phyloP scores from a whole-genome alignment of 2,329 filamentous ascomycete species.

The Fonsecaea multimorphosa region DNA sequence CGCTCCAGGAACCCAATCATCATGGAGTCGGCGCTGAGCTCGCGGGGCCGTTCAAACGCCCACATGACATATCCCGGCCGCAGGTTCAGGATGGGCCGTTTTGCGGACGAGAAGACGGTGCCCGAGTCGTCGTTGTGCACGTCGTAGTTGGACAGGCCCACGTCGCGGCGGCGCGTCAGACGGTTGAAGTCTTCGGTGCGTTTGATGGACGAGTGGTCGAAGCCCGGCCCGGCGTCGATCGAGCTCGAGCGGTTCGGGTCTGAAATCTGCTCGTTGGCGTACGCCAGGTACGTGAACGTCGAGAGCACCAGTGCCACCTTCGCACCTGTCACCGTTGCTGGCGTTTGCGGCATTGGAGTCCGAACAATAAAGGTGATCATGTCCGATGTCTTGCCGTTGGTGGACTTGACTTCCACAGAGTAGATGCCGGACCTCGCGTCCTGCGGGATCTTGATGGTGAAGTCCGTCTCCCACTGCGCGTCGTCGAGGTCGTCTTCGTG shows the following conservation, averaged over 20 bases:
- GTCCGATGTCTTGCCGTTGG: constrained; percentile 40
- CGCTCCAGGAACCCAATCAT: constrained; percentile 47
- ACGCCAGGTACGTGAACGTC: constrained; percentile 50
- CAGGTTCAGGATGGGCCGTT: constrained; percentile 49
- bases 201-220: constrained; percentile 16
- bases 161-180: constrained; percentile 44
- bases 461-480: constrained; percentile 46
- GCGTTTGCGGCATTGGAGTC: constrained; percentile 38
- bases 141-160: constrained; percentile 50
- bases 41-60: constrained; percentile 47
- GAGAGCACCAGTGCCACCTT: constrained; percentile 44
- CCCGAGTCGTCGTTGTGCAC: constrained; percentile 48
- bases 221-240: constrained; percentile 30
- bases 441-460: constrained; percentile 40
- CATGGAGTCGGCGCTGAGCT: constrained; percentile 47
- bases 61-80: constrained; percentile 48
- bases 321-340: constrained; percentile 17
- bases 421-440: constrained; percentile 42
- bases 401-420: constrained; percentile 39
- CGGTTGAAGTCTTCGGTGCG: constrained; percentile 37
- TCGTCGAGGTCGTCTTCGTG: constrained; percentile 50
- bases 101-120: constrained; percentile 43
- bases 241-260: constrained; percentile 42
- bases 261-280: constrained; percentile 49
- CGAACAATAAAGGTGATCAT: constrained; percentile 47